Evolutionary conservation across 2,329 filamentous ascomycete genomes (phyloP).

Genomic region (Aspergillus pseudotamarii): DNA sequence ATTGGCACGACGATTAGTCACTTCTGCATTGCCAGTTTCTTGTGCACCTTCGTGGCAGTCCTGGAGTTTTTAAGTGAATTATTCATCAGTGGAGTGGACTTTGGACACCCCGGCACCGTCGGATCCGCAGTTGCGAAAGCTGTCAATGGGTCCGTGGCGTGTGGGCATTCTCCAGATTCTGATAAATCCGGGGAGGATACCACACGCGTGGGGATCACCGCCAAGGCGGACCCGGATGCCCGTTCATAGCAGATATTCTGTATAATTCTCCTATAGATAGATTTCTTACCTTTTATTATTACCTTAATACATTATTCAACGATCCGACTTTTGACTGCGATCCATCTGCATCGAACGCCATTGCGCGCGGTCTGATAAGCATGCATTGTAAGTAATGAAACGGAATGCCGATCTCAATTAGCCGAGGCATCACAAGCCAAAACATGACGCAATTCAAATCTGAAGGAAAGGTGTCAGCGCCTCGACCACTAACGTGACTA

Average conservation of each 20-base stretch:
- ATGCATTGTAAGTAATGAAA: not conserved
- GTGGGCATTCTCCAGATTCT: slow-evolving; percentile 8
- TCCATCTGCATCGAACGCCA: not conserved
- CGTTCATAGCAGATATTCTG: not conserved
- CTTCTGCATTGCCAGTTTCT: slow-evolving; percentile 85
- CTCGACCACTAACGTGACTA: not conserved
- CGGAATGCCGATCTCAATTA: not conserved
- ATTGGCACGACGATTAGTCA: slow-evolving; percentile 97
- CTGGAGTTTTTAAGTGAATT: slow-evolving; percentile 83
- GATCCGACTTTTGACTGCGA: not conserved
- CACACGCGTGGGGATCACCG: not conserved
- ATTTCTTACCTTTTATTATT: not conserved
- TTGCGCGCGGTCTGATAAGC: not conserved
- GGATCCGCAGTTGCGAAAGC: slow-evolving; percentile 23
- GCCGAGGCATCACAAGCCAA: slow-evolving; percentile 19
- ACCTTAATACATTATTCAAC: not conserved
- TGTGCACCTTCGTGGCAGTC: slow-evolving; percentile 88
- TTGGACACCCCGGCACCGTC: slow-evolving; percentile 26
- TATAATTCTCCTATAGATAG: slow-evolving; percentile 1
- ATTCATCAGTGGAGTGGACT: slow-evolving; percentile 79
- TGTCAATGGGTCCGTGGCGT: slow-evolving; percentile 24
- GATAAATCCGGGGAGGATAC: slow-evolving; percentile 12
- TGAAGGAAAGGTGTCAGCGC: not conserved
- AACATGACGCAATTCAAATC: not conserved
- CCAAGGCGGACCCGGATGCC: not conserved